These are phyloP conservation scores for Cinnamomum chago DNA, from an alignment of 164 flowering plant genomes.

Conservation along the genomic window DNA sequence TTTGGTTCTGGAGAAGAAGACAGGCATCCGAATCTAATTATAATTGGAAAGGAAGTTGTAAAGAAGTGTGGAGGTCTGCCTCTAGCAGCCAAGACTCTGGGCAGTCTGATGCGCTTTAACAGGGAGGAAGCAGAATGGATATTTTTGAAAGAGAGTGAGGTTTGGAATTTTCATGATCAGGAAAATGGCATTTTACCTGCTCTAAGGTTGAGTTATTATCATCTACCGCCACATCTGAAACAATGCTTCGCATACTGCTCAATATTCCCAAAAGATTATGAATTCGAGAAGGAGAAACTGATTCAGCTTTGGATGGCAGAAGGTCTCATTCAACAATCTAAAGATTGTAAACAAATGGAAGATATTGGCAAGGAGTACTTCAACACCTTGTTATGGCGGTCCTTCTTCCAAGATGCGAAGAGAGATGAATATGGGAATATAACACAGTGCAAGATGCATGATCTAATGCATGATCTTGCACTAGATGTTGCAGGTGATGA, in stretches of 20 bases:
- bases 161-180: constrained; percentile 5
- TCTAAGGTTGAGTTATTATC: constrained; percentile 14
- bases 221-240: constrained; percentile 18
- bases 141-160: constrained; percentile 7
- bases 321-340: constrained; percentile 6
- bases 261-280: constrained; percentile 15
- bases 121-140: constrained; percentile 10
- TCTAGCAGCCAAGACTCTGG: constrained; percentile 16
- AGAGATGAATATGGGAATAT: constrained; percentile 5
- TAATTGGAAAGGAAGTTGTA: constrained; percentile 12
- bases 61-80: constrained; percentile 21
- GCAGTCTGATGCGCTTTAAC: constrained; percentile 14
- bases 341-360: constrained; percentile 9
- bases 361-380: constrained; percentile 5
- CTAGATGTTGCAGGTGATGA: background rate
- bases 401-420: constrained; percentile 6
- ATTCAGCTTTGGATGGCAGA: constrained; percentile 20
- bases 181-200: constrained; percentile 14
- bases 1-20: background rate
- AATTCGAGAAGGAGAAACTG: constrained; percentile 6
- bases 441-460: constrained; percentile 5
- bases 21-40: background rate
- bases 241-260: constrained; percentile 21
- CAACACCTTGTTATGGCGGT: constrained; percentile 4
- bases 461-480: constrained; percentile 11